Conservation (phyloP, 768 basidiomycete genomes). For the Termitomyces titanicus region DNA sequence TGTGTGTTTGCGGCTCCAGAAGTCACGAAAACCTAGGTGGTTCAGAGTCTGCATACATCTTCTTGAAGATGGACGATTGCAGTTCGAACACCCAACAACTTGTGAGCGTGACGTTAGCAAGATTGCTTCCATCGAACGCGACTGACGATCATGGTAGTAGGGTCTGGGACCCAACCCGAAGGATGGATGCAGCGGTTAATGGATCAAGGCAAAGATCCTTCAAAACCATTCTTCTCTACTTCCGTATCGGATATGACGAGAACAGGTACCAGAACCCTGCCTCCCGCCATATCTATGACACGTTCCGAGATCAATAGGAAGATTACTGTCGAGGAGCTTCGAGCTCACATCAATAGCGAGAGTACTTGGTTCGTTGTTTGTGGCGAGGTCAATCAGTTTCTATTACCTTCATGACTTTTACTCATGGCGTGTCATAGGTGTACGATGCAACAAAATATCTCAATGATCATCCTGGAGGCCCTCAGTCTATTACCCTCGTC, state of each 20-base stretch:
- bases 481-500: conserved; percentile 48
- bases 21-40: conserved; percentile 36
- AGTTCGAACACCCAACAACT: conserved; percentile 56
- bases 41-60: conserved; percentile 50
- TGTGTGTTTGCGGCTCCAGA: not conserved
- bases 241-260: not conserved
- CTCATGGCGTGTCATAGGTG: conserved; percentile 22
- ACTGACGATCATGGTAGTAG: conserved; percentile 8
- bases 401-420: not conserved
- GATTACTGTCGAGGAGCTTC: not conserved
- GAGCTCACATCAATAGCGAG: not conserved
- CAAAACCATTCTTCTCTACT: conserved; percentile 34
- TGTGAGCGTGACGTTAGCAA: conserved; percentile 8
- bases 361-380: conserved; percentile 2
- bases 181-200: conserved; percentile 67
- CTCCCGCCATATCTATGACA: conserved; percentile 30
- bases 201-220: conserved; percentile 37
- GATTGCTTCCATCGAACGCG: not conserved
- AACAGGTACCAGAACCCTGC: conserved; percentile 17
- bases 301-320: conserved; percentile 40
- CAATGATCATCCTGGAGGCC: conserved; percentile 56
- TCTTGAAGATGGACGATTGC: conserved; percentile 28
- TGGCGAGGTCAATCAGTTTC: not conserved
- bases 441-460: conserved; percentile 52
- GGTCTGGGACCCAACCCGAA: conserved; percentile 38